Conservation (phyloP, 371 early-diverging fungal species). For the Lichtheimia ramosa region DNA sequence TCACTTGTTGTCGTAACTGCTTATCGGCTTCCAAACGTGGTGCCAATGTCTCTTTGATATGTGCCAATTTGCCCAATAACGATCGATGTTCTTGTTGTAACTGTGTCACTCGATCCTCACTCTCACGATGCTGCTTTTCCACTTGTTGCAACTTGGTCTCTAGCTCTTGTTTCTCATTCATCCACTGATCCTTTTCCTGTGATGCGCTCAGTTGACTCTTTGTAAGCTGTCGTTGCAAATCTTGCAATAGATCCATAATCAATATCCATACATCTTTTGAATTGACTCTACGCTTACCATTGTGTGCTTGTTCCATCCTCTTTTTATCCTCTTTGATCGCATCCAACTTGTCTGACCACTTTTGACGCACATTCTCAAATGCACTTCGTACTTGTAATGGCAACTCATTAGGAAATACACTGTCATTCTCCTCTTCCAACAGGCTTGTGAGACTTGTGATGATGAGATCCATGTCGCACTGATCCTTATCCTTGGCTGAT, state of each 20-base stretch:
- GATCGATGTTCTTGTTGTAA: conserved; percentile 46
- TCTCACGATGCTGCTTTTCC: conserved; percentile 14
- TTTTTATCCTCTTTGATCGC: neutral
- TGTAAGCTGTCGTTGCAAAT: conserved; percentile 42
- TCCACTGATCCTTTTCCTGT: conserved; percentile 38
- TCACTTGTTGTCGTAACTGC: conserved; percentile 30
- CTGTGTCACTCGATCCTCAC: conserved; percentile 23
- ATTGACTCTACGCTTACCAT: neutral
- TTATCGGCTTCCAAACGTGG: conserved; percentile 48
- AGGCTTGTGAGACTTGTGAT: conserved; percentile 19
- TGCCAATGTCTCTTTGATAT: conserved; percentile 41
- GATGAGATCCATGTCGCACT: conserved; percentile 10
- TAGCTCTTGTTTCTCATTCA: conserved; percentile 34
- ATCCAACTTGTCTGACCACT: conserved; percentile 16
- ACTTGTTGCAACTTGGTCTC: conserved; percentile 14
- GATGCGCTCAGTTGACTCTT: conserved; percentile 31
- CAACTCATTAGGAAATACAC: conserved; percentile 19
- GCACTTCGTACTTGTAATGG: conserved; percentile 30
- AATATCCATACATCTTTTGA: neutral
- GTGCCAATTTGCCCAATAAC: conserved; percentile 30
- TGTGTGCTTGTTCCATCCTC: conserved; percentile 1
- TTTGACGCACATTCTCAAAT: conserved; percentile 30
- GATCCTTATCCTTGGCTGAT: neutral
- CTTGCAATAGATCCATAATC: conserved; percentile 8
- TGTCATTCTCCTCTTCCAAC: conserved; percentile 32